Base-by-base conservation (phyloP, 768 basidiomycete genomes). In the Trichaptum fuscoviolaceum region DNA sequence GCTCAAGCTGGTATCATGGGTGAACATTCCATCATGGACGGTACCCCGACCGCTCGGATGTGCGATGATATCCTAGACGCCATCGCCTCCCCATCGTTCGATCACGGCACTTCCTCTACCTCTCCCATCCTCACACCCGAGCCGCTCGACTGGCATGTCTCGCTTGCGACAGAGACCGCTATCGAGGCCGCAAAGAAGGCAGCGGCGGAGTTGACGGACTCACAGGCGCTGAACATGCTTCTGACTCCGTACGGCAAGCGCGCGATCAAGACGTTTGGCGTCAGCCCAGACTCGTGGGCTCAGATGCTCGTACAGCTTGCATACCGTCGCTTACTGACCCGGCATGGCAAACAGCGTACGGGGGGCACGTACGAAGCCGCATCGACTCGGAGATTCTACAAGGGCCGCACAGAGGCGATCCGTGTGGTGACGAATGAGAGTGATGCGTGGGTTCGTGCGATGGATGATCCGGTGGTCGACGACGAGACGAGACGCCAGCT, bases 331-430 rank as follows among this genome's bases (percentile, higher is more conserved):
- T 82, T 94, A 35, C 77, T 88, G 34, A 69, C 67, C 1, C 30
- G 25, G 15, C 12, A 25, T 23, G 71, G 73, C 1, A 76, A 81
- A 42, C 80, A 82, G 79, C 76, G 87, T 68, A 79, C 80, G 30
- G 94, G 92, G 2, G 92, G 85, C 5, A 95, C 94, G n/a, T 98
- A 98, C 74, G 96, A 98, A 77, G 91, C 93, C 66, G 95, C 95
- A 35, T 89, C 92, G 68, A 95, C 94, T n/a, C 83, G 96, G 35
- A 86, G 84, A 74, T 97, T 91, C 77, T 83, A 84, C 77, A 92
- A 95, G 73, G 96, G 96, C 17, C 84, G 96, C 61, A 98, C 96
- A 26, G 96, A 98, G 78, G 89, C 93, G n/a, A 93, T 98, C 67
- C 83, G 96, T 6, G 89, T 93, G 63, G 89, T 94, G 17, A 89